A percentile compares a stretch with the other conserved stretches of the same genome.
phyloP scores from a whole-genome alignment of 345 rosid species.

The Cardamine occulta region DNA sequence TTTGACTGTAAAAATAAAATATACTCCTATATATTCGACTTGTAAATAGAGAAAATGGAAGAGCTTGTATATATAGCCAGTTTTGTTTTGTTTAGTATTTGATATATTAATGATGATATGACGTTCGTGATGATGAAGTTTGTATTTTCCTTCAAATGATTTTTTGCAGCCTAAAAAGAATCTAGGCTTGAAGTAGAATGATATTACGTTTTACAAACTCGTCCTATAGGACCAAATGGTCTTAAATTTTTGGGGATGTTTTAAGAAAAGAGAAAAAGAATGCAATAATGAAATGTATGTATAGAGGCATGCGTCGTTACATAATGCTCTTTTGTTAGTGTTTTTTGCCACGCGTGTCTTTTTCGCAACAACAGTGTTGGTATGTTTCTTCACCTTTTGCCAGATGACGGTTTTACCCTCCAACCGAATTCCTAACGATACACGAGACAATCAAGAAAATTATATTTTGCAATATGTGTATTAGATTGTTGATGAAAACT shows the following conservation, averaged over 20 bases:
- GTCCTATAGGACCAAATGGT: slow-evolving; percentile 7
- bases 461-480: not conserved
- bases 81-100: not conserved
- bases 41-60: not conserved
- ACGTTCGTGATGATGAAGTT: not conserved
- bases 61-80: not conserved
- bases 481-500: not conserved
- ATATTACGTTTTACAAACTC: slow-evolving; percentile 18
- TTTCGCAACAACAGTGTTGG: slow-evolving; percentile 36
- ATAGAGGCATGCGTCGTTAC: slow-evolving; percentile 43
- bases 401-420: slow-evolving; percentile 39
- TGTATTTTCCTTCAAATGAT: not conserved
- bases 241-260: not conserved
- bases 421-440: not conserved
- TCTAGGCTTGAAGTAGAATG: not conserved
- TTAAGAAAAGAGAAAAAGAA: not conserved
- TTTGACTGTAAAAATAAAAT: not conserved
- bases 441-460: not conserved
- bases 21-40: not conserved
- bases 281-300: slow-evolving; percentile 27
- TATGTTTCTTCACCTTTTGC: slow-evolving; percentile 32
- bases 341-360: slow-evolving; percentile 42
- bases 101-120: not conserved
- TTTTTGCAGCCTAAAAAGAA: not conserved
- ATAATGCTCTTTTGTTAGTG: slow-evolving; percentile 36